Percentiles rank a stretch among this genome's conserved stretches.
phyloP scores from a whole-genome alignment of 2,329 filamentous ascomycete species.

The Calonectria ilicicola region DNA sequence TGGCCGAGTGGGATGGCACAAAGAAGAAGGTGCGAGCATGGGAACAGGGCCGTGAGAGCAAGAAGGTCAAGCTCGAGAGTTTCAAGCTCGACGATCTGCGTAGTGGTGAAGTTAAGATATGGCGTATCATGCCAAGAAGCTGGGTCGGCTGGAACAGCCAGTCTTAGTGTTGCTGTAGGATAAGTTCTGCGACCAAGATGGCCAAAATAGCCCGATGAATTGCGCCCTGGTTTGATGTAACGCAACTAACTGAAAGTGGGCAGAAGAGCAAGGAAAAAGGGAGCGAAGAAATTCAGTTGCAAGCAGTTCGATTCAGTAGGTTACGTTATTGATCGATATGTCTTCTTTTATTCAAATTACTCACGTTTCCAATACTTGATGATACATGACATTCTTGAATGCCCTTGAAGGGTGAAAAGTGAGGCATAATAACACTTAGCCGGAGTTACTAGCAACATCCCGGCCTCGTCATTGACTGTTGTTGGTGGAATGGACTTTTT shows the following conservation, averaged over 20 bases:
- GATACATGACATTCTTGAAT: too few relatives aligned
- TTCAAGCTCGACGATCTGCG: constrained; percentile 93
- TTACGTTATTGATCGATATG: constrained; percentile 44
- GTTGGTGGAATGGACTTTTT: background rate
- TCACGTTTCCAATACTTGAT: background rate
- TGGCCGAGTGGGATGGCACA: constrained; percentile 97
- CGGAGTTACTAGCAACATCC: background rate
- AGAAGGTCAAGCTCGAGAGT: constrained; percentile 93
- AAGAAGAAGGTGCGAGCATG: constrained; percentile 97
- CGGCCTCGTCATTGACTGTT: background rate
- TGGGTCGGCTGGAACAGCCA: constrained; percentile 90
- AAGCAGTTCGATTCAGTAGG: constrained; percentile 47
- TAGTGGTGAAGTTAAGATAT: constrained; percentile 96
- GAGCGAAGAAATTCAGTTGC: constrained; percentile 37
- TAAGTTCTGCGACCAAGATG: constrained; percentile 30
- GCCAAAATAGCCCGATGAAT: constrained; percentile 25
- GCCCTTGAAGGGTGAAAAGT: too few relatives aligned
- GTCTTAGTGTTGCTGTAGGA: constrained; percentile 59
- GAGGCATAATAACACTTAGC: background rate
- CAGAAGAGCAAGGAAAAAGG: constrained; percentile 24
- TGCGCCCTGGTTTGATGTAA: constrained; percentile 25
- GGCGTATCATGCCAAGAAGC: constrained; percentile 90
- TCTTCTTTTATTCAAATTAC: constrained; percentile 21
- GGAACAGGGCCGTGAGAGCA: constrained; percentile 94
- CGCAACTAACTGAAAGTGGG: constrained; percentile 8